These are phyloP conservation scores for Beauveria pseudobassiana DNA, from an alignment of 2,329 filamentous ascomycete species.

Conservation along the genomic window DNA sequence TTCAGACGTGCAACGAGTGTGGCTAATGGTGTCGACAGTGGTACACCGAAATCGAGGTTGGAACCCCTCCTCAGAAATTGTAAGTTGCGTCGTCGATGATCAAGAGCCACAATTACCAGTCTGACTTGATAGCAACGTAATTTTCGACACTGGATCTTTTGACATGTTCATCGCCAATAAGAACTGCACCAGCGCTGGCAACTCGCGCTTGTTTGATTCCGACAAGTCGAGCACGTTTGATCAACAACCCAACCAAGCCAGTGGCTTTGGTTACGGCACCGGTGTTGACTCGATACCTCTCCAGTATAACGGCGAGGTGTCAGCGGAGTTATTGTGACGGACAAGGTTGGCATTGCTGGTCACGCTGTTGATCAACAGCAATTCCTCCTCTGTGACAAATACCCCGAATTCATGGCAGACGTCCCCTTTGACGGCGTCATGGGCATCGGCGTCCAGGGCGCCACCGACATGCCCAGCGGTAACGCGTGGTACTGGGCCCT, in stretches of 20 bases:
- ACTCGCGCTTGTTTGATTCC: constrained; percentile 20
- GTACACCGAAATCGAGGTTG: constrained; percentile 12
- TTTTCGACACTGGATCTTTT: constrained; percentile 25
- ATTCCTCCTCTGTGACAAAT: constrained; percentile 25
- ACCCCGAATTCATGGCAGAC: constrained; percentile 19
- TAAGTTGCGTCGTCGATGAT: constrained; percentile 14
- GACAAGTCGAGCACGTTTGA: constrained; percentile 23
- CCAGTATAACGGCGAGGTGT: constrained; percentile 5
- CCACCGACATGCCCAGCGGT: constrained; percentile 11
- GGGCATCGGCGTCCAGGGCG: constrained; percentile 19
- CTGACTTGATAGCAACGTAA: constrained; percentile 19
- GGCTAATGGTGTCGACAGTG: constrained; percentile 6
- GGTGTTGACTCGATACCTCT: constrained; percentile 23
- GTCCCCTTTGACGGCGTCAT: constrained; percentile 26
- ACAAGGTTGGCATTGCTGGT: constrained; percentile 22
- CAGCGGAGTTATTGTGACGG: constrained; percentile 21
- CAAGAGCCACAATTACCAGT: neutral
- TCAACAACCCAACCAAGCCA: constrained; percentile 14
- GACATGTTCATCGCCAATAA: constrained; percentile 22
- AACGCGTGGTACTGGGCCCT: constrained; percentile 23
- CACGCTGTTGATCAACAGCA: constrained; percentile 18
- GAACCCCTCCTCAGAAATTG: constrained; percentile 21
- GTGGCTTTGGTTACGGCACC: constrained; percentile 18
- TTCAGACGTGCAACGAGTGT: neutral
- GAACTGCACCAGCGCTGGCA: constrained; percentile 22